Percentiles rank a stretch among this genome's conserved stretches.
Conservation (phyloP, 305 asterid species). For the Fraxinus paxiana region DNA sequence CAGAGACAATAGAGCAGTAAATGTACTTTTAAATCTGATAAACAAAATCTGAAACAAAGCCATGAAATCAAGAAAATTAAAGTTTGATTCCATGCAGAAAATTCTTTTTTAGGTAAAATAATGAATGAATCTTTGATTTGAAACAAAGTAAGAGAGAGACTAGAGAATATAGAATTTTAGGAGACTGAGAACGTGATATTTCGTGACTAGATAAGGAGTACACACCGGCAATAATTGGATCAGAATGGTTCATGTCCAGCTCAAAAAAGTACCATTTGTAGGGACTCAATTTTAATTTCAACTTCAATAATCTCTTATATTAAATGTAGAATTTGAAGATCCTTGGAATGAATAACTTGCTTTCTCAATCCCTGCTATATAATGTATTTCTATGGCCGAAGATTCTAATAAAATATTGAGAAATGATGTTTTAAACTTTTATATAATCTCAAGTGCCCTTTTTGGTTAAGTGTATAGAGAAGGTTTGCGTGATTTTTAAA, state of each 20-base stretch:
- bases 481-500: not conserved
- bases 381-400: not conserved
- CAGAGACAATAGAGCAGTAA: constrained; percentile 17
- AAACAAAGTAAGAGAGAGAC: constrained; percentile 12
- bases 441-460: not conserved
- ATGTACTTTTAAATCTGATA: constrained; percentile 27
- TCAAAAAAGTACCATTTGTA: not conserved
- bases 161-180: constrained; percentile 2
- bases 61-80: not conserved
- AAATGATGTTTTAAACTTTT: too few species aligned
- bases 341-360: not conserved
- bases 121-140: not conserved
- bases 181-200: not conserved
- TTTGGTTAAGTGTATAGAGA: not conserved
- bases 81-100: not conserved
- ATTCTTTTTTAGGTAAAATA: not conserved
- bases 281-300: constrained; percentile 7
- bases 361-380: not conserved
- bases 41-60: not conserved
- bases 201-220: constrained; percentile 15
- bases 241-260: constrained; percentile 9
- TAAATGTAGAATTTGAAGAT: not conserved
- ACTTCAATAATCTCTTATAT: not conserved
- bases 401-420: not conserved
- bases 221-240: constrained; percentile 19